phyloP scores from a whole-genome alignment of 1,284 basidiomycete species.

The Trichosporon sp. region DNA sequence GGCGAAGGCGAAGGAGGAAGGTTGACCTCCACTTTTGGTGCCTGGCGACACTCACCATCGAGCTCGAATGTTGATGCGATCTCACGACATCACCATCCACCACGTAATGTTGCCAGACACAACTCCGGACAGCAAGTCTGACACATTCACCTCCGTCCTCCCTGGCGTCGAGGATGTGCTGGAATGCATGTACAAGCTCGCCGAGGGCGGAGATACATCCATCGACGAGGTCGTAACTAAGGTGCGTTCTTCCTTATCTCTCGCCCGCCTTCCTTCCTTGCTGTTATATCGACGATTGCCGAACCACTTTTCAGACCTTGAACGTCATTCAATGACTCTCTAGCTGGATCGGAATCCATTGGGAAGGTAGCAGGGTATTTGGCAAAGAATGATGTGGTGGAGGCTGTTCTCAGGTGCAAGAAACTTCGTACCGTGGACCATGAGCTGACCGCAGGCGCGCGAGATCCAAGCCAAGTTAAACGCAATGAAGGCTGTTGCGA shows the following conservation, averaged over 20 bases:
- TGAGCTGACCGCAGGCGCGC: conserved; percentile 25
- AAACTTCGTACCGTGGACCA: too few relatives aligned
- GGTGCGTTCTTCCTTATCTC: conserved; percentile 16
- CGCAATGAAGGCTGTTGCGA: conserved; percentile 24
- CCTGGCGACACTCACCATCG: not conserved
- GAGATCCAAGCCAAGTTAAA: conserved; percentile 21
- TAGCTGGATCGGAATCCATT: too few relatives aligned
- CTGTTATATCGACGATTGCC: too few relatives aligned
- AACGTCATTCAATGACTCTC: too few relatives aligned
- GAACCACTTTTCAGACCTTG: too few relatives aligned
- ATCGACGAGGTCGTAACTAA: conserved; percentile 25
- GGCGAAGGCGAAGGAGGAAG: too few relatives aligned
- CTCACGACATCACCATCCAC: not conserved
- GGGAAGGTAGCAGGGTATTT: too few relatives aligned
- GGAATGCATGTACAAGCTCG: conserved; percentile 25
- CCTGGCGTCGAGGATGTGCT: conserved; percentile 29
- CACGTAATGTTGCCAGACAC: not conserved
- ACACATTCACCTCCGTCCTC: conserved; percentile 29
- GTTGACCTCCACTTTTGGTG: conserved; percentile 15
- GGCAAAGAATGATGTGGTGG: too few relatives aligned
- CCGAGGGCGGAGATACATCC: conserved; percentile 17
- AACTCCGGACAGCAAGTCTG: conserved; percentile 6
- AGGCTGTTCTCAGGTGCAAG: too few relatives aligned
- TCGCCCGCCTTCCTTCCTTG: too few relatives aligned
- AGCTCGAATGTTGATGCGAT: too few relatives aligned